Evolutionary conservation across 768 basidiomycete genomes (phyloP).

Genomic region (Termitomyces sp.): DNA sequence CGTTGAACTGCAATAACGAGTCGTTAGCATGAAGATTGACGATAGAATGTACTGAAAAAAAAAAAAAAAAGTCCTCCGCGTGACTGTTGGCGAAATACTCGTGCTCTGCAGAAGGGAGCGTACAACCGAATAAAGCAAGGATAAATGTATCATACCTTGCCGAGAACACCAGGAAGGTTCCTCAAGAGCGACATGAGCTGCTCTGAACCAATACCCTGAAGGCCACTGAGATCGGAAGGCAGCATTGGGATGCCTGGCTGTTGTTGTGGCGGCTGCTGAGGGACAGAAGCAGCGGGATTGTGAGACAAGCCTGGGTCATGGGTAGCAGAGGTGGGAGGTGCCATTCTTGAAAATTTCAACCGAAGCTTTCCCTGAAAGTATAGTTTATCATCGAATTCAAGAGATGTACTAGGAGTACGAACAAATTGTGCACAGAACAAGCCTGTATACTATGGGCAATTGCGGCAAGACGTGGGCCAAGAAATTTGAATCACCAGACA

Average conservation of each 20-base stretch:
- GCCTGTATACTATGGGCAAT: neutral
- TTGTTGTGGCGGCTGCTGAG: slow-evolving; percentile 23
- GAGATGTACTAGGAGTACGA: neutral
- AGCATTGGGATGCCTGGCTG: slow-evolving; percentile 21
- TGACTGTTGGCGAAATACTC: slow-evolving; percentile 29
- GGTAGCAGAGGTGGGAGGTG: slow-evolving; percentile 28
- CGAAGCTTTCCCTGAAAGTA: neutral
- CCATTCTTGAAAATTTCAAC: slow-evolving; percentile 20
- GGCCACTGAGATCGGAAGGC: slow-evolving; percentile 20
- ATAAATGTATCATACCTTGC: slow-evolving; percentile 39
- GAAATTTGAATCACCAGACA: slow-evolving; percentile 1
- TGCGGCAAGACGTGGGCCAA: neutral
- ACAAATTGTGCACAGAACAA: neutral
- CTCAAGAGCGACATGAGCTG: slow-evolving; percentile 60
- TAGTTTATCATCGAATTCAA: neutral
- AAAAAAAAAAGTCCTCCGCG: slow-evolving; percentile 20
- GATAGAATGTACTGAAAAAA: neutral
- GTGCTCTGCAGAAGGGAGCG: slow-evolving; percentile 20
- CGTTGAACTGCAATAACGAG: slow-evolving; percentile 31
- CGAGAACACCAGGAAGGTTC: slow-evolving; percentile 46
- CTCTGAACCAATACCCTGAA: slow-evolving; percentile 34
- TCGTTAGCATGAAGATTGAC: neutral
- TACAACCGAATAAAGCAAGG: slow-evolving; percentile 1
- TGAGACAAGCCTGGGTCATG: slow-evolving; percentile 36
- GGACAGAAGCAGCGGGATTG: slow-evolving; percentile 20